Evolutionary conservation across 148 eudicot species (phyloP).

Genomic region (Nyssa sinensis): DNA sequence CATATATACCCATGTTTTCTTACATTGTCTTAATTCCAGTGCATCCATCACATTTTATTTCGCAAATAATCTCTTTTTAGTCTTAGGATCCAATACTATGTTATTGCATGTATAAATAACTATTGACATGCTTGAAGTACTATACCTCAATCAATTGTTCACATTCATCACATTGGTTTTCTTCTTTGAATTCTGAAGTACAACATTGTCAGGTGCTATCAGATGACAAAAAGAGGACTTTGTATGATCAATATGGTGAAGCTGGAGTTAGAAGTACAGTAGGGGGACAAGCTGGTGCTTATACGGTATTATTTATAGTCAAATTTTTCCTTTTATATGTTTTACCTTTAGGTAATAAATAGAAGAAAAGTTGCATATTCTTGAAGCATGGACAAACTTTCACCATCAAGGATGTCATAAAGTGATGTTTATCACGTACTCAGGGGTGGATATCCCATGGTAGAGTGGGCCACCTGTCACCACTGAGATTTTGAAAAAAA

Average conservation of each 20-base stretch:
- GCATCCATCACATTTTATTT: not conserved
- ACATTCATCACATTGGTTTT: slow-evolving; percentile 8
- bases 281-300: slow-evolving; percentile 80
- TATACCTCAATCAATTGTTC: slow-evolving; percentile 5
- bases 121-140: not conserved
- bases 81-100: not conserved
- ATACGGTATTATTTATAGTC: slow-evolving; percentile 58
- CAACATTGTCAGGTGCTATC: slow-evolving; percentile 88
- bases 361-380: not conserved
- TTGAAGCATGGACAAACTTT: not conserved
- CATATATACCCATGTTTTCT: not conserved
- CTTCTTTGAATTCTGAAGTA: slow-evolving; percentile 48
- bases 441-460: no score
- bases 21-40: not conserved
- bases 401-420: not conserved
- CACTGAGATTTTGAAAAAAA: no score
- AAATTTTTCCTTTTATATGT: not conserved
- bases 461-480: no score
- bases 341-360: not conserved
- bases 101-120: not conserved
- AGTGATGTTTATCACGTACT: not conserved
- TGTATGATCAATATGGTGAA: slow-evolving; percentile 98
- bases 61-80: not conserved
- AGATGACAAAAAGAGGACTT: slow-evolving; percentile 94
- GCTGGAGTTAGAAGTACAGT: slow-evolving; percentile 87